Conservation (phyloP, 192 early-diverging fungal species). For the Lobosporangium transversale region DNA sequence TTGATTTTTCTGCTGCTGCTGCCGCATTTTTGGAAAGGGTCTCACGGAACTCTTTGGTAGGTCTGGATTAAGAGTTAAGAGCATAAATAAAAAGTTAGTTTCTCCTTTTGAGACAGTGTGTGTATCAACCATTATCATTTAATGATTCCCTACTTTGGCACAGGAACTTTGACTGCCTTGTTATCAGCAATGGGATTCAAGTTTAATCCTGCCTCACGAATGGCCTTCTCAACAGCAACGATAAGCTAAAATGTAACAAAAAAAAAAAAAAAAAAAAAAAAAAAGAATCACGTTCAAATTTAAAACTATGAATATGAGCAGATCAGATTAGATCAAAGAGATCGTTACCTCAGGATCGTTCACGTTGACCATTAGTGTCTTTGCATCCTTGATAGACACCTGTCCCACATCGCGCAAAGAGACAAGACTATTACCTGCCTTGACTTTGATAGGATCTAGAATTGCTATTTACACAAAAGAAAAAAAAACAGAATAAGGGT, state of each 20-base stretch:
- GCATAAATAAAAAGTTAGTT: constrained; percentile 17
- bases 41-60: constrained; percentile 81
- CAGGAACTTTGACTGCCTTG: constrained; percentile 76
- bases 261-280: background rate
- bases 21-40: constrained; percentile 71
- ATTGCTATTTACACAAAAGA: constrained; percentile 56
- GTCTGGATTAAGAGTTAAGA: constrained; percentile 39
- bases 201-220: constrained; percentile 79
- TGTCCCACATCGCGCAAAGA: constrained; percentile 75
- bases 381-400: constrained; percentile 84
- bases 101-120: no score
- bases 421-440: constrained; percentile 63
- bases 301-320: background rate
- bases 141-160: constrained; percentile 71
- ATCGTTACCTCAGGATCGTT: constrained; percentile 74
- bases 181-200: constrained; percentile 83
- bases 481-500: constrained; percentile 1
- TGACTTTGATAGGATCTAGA: constrained; percentile 75
- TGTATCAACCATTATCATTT: no score
- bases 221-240: constrained; percentile 74
- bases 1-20: constrained; percentile 72
- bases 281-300: background rate
- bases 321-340: background rate
- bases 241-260: constrained; percentile 54
- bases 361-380: constrained; percentile 81